Base-by-base conservation (phyloP, 2,329 filamentous ascomycete species). In the Thielaviopsis populi region DNA sequence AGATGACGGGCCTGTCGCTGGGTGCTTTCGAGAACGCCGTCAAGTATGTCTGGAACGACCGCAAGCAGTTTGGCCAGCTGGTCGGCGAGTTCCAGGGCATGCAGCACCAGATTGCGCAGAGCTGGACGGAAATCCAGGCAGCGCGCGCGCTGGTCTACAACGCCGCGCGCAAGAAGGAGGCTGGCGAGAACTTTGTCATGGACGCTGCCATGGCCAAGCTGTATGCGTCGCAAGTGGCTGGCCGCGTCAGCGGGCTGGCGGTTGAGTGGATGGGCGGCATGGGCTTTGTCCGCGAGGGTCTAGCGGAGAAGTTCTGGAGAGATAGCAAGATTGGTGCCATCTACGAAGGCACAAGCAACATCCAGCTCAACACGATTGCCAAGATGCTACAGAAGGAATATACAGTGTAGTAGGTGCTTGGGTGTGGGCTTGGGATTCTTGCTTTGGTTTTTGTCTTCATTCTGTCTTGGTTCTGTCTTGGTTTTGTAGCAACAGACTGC, bases 251-350 rank as follows among this genome's bases (percentile, higher is more conserved):
- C 63, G 85, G 91, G 6, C 81, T 88, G 59, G 94, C 92, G 0
- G 84, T 99, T 33, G 94, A 99, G 77, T 99, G 94, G 94, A 97
- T 97, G 92, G 94, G 94, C 59, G 94, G 94, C 67, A 97, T 99
- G 94, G 94, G 94, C 56, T 99, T 99, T 70, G 94, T 99, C 17
- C 80, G 94, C 54, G 94, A 99, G 75, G 94, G 94, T 0, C 84
- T 96, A 65, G 94, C 94, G 0, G 94, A 99, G 83, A 99, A 99
- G 83, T 96, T 87, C 78, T 99, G 87, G 81, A 82, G 94, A 58
- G 94, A 99, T 74, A 94, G 88, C 80, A 99, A 97, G 86, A 99
- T 99, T 71, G 94, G 94, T 10, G 91, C 91, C 68, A 97, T 96
- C 69, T 96, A 96, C 73, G 92, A 96, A 78, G 94, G 94, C 40